A percentile compares a stretch with the other conserved stretches of the same genome.
These are phyloP conservation scores for Fusarium aywerte DNA, from an alignment of 2,329 filamentous ascomycete species.

Conservation along the genomic window DNA sequence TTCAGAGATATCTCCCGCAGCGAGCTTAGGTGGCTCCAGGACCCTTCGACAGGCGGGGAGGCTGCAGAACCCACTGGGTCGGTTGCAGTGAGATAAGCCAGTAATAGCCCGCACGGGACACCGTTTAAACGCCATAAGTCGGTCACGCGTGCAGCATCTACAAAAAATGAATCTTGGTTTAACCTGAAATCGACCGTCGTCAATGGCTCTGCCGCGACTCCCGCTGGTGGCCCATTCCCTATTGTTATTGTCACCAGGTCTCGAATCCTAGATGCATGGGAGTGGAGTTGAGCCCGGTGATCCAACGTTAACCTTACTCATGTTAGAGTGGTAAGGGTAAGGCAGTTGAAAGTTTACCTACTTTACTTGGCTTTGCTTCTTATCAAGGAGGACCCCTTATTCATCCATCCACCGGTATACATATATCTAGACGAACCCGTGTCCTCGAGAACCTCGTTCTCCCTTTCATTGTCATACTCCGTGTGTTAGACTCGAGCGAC, in stretches of 20 bases:
- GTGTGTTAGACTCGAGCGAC: neutral
- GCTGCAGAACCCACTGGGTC: conserved; percentile 14
- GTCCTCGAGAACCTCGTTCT: neutral
- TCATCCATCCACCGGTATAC: neutral
- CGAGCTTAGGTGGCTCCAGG: conserved; percentile 1
- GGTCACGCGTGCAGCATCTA: conserved; percentile 30
- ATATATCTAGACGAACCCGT: conserved; percentile 1
- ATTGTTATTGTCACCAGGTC: conserved; percentile 21
- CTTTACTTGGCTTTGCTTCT: neutral
- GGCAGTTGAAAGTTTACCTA: neutral
- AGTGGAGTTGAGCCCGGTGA: conserved; percentile 23
- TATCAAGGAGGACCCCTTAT: conserved; percentile 1
- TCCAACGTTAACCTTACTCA: conserved; percentile 26
- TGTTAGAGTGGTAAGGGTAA: conserved; percentile 1
- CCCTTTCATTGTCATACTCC: neutral
- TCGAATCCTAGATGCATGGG: neutral
- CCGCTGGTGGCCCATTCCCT: conserved; percentile 10
- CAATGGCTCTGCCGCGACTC: conserved; percentile 19
- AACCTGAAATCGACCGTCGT: conserved; percentile 5
- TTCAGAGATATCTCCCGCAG: conserved; percentile 5
- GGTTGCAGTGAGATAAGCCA: conserved; percentile 14
- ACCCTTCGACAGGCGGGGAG: conserved; percentile 21
- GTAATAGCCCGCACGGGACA: conserved; percentile 24
- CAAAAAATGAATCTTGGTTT: conserved; percentile 22
- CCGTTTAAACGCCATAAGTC: conserved; percentile 12